Conservation (phyloP, 176 grass and related monocot species). For the Bromus sterilis region DNA sequence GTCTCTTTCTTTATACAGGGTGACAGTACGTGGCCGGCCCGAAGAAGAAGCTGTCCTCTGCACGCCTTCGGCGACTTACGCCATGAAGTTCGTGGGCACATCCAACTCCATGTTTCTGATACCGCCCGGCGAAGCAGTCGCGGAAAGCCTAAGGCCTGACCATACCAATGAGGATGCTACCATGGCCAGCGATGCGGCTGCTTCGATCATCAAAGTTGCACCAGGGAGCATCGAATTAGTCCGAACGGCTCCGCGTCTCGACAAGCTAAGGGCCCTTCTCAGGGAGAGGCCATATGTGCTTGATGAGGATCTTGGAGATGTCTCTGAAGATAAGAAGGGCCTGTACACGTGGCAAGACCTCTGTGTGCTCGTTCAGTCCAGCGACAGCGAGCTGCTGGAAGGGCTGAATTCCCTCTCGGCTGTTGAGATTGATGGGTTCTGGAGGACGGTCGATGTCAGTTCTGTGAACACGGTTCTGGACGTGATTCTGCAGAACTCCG, state of each 20-base stretch:
- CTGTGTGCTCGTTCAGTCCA: conserved; percentile 71
- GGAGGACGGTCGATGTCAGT: conserved; percentile 58
- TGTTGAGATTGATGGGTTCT: conserved; percentile 76
- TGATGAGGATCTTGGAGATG: conserved; percentile 61
- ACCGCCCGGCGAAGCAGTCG: conserved; percentile 37
- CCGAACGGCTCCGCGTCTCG: conserved; percentile 57
- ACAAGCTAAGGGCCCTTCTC: conserved; percentile 64
- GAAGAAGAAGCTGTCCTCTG: conserved; percentile 93
- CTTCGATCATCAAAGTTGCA: conserved; percentile 73
- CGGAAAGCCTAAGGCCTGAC: neutral
- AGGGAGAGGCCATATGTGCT: conserved; percentile 60
- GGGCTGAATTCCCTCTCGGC: conserved; percentile 57
- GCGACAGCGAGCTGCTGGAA: conserved; percentile 65
- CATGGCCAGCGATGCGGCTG: neutral
- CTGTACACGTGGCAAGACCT: conserved; percentile 77
- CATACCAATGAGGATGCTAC: neutral
- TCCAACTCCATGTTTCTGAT: conserved; percentile 81
- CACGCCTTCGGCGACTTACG: conserved; percentile 71
- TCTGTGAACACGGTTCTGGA: conserved; percentile 57
- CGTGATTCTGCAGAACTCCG: conserved; percentile 74
- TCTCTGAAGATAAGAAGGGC: neutral
- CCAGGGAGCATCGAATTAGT: conserved; percentile 73
- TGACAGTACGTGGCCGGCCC: conserved; percentile 48
- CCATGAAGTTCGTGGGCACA: conserved; percentile 94
- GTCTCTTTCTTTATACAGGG: conserved; percentile 22